Evolutionary conservation across 1,284 basidiomycete genomes (phyloP), one percentile per base, ranked within the genome.

Genomic region (Thecaphora frezii): DNA sequence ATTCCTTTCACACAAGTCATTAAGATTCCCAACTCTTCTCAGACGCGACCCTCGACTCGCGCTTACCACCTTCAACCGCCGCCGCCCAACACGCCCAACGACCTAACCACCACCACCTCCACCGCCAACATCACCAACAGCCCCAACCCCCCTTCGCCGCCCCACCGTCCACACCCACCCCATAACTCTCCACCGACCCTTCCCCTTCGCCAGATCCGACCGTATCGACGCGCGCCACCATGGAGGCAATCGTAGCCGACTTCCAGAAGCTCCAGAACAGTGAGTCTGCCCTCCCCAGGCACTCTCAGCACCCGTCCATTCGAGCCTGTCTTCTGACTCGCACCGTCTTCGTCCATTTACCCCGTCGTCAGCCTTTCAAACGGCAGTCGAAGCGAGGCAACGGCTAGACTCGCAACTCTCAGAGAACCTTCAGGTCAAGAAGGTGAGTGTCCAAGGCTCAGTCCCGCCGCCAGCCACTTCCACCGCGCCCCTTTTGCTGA

Each of bases 401-500:
- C 59, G 59, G 48, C 71, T 76, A 30, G 60, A 73, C 41, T 71
- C 91, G 0, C 93, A 97, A 78, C 82, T 89, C 45, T 88, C 88
- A 18, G 94, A 97, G 82, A 97, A 94, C 81, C 89, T 93, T 79
- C 83, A 87, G 53, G 94, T 97, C 37, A 87, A 91, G 73, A 91
- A 94, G 86, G 93, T 89, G 53, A 19, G 80, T 67, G 45, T 47
- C 16, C 40, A 47, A 47, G 19, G 33, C 30, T 5, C 28, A 25
- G 9, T 14, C 28, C 23, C 42, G 3, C 23, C 53, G 25, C 47
- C n/a, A 13, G 37, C 46, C 48, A 3, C 16, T 48, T 19, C 19
- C 30, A 7, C 37, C 42, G 19, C 19, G 26, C 8, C 18, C 37
- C 7, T 30, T 9, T 5, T 22, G n/a, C 22, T 22, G 12, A n/a